phyloP scores from a whole-genome alignment of 768 basidiomycete species.

The Boletus huronensis region DNA sequence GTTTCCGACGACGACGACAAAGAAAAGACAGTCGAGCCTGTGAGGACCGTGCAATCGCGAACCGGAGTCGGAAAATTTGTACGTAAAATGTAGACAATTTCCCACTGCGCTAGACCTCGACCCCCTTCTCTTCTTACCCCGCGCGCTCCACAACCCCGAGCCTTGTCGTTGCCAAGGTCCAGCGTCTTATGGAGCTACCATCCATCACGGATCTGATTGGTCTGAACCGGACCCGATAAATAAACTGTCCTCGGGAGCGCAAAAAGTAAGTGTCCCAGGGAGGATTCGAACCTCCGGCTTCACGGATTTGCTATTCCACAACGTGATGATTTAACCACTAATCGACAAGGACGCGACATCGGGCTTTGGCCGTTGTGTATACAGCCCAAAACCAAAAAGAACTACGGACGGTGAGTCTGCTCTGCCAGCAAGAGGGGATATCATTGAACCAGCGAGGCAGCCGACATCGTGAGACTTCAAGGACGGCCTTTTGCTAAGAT shows the following conservation, averaged over 20 bases:
- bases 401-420: too few species aligned
- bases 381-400: too few species aligned
- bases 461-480: too few species aligned
- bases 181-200: neutral
- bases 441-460: too few species aligned
- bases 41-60: slow-evolving; percentile 10
- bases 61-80: slow-evolving; percentile 27
- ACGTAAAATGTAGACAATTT: slow-evolving; percentile 20
- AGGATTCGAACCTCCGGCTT: slow-evolving; percentile 43
- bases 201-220: neutral
- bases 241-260: too few species aligned
- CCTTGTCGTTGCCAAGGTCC: neutral
- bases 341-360: slow-evolving; percentile 36
- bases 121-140: neutral
- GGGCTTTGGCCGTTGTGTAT: fast-evolving
- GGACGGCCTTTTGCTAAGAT: neutral
- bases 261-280: slow-evolving; percentile 27
- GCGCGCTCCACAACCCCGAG: neutral
- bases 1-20: slow-evolving; percentile 17
- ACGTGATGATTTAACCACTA: slow-evolving; percentile 46
- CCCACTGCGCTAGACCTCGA: slow-evolving; percentile 11
- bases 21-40: slow-evolving; percentile 2
- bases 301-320: slow-evolving; percentile 37
- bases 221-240: neutral
- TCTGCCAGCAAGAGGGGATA: too few species aligned